These are phyloP conservation scores for Fusarium globosum DNA, from an alignment of 2,329 filamentous ascomycete genomes.

Conservation along the genomic window DNA sequence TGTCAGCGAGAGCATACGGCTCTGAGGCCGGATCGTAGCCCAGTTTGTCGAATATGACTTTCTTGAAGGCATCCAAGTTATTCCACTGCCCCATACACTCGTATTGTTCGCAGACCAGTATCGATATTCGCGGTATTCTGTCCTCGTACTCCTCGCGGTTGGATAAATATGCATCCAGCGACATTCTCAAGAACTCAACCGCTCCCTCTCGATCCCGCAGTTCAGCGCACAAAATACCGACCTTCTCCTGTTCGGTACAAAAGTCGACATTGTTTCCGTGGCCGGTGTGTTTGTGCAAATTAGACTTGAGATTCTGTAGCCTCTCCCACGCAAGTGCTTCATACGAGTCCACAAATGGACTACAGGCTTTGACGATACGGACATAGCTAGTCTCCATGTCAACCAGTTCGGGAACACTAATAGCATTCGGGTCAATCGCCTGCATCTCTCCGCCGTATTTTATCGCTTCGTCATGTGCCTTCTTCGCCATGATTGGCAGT, in stretches of 20 bases:
- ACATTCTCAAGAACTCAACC: not conserved
- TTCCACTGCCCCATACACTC: slow-evolving; percentile 5
- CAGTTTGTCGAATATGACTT: not conserved
- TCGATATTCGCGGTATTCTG: slow-evolving; percentile 6
- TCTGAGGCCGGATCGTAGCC: slow-evolving; percentile 2
- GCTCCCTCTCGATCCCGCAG: slow-evolving; percentile 8
- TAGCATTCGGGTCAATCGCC: not conserved
- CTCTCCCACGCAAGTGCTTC: not conserved
- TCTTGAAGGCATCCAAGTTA: slow-evolving; percentile 15
- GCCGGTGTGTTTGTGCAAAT: not conserved
- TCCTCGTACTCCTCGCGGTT: not conserved
- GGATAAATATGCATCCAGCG: not conserved
- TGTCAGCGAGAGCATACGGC: not conserved
- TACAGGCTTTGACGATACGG: slow-evolving; percentile 10
- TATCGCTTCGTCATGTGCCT: slow-evolving; percentile 14
- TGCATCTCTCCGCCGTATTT: not conserved
- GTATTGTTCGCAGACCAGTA: slow-evolving; percentile 16
- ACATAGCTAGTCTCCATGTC: slow-evolving; percentile 8
- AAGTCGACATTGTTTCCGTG: not conserved
- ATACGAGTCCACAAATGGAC: not conserved
- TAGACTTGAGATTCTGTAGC: not conserved
- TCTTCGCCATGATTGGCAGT: slow-evolving; percentile 10
- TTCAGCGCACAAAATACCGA: slow-evolving; percentile 10
- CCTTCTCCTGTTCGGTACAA: not conserved
- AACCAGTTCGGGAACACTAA: not conserved